Evolutionary conservation across 1,139 yeast genomes (phyloP), one percentile per base, ranked within the genome.

Genomic region (Candida tetrigidarum): DNA sequence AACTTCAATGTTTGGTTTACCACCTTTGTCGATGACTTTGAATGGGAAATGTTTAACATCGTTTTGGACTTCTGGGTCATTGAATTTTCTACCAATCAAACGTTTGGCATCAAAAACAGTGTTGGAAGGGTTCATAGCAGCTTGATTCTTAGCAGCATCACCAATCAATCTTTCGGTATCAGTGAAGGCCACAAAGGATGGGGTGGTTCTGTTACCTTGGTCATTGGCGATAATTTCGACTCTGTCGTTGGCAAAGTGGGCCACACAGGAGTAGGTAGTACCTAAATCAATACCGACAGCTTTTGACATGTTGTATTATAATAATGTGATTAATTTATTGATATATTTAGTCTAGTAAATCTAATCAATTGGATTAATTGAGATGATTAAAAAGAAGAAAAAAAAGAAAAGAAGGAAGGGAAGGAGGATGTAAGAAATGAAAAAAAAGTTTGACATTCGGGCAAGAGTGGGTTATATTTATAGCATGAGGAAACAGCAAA

Each of bases 201-300:
- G 86, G 19, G 87, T 82, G 42, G 86, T 82, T 75, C 86, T 78
- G 71, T 81, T 81, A 76, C 86, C 86, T 68, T 81, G 86, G 41
- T 52, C 55, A 57, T 82, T 82, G 50, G 86, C 86, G 58, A 82
- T 81, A 58, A 82, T 82, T 62, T 82, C 86, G 40, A 82, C 86
- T 59, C 85, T 74, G 60, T 84, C 90, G 58, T 84, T 84, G 44
- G 84, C 63, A 58, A 78, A 83, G 64, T 82, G 87, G 39, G 88
- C 91, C 50, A 84, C 91, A 80, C 90, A 84, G 29, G 90, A 84
- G 71, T 84, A 84, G 39, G 91, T 84, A 43, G 91, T 84, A 66
- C 91, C 91, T 76, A 84, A 83, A 73, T 84, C 91, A 70, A 84
- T 84, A 65, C 91, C 91, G 53, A 84, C 78, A 67, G 89, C 88